phyloP scores from a whole-genome alignment of 306 rosid species.

The Rosa chinensis region DNA sequence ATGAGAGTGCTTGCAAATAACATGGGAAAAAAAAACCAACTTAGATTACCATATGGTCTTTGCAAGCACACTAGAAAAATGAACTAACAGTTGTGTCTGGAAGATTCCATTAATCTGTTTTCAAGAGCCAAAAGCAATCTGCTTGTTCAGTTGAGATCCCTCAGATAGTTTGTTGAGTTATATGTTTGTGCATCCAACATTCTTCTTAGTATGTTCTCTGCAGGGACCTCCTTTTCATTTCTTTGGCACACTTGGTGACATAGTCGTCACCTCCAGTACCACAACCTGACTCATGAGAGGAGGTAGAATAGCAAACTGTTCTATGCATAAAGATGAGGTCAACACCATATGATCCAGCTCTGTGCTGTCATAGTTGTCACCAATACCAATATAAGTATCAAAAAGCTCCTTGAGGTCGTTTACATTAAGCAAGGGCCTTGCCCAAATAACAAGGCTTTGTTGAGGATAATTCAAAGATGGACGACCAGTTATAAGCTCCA shows the following conservation, averaged over 20 bases:
- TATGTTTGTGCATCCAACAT: too few relatives aligned
- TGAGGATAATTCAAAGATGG: conserved; percentile 56
- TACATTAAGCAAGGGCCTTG: conserved; percentile 60
- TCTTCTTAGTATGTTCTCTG: too few relatives aligned
- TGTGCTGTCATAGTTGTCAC: conserved; percentile 41
- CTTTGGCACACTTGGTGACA: too few relatives aligned
- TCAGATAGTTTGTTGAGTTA: too few relatives aligned
- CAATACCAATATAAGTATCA: conserved; percentile 57
- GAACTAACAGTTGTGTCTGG: background rate
- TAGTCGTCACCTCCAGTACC: conserved; percentile 60
- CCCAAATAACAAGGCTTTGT: conserved; percentile 69
- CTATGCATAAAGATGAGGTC: conserved; percentile 84
- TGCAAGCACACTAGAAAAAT: conserved; percentile 7
- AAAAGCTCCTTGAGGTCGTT: conserved; percentile 48
- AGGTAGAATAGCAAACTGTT: conserved; percentile 61
- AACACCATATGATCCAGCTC: conserved; percentile 54
- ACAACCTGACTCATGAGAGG: conserved; percentile 76
- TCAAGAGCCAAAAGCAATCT: conserved; percentile 51
- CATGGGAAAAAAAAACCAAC: conserved; percentile 5
- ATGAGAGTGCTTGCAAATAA: conserved; percentile 22
- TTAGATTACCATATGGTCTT: conserved; percentile 15
- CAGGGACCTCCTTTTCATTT: too few relatives aligned
- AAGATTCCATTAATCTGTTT: background rate
- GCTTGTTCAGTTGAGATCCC: conserved; percentile 15
- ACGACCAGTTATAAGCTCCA: conserved; percentile 83